Conservation (phyloP, 2,329 filamentous ascomycete species). For the Botryosphaeria dothidea region DNA sequence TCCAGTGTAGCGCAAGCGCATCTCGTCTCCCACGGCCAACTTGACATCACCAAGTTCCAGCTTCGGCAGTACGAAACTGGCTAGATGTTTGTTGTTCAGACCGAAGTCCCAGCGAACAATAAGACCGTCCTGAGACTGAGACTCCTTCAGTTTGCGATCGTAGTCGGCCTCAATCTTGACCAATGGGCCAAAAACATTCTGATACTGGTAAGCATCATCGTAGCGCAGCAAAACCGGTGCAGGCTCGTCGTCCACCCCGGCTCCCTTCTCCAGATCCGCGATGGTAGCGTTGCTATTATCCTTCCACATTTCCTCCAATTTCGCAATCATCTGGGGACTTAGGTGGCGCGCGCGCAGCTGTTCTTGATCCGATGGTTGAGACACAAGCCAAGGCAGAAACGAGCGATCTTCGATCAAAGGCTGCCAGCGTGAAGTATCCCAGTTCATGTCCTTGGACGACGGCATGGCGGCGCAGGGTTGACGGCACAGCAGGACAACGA, state of each 20-base stretch:
- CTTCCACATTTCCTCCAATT: constrained; percentile 98
- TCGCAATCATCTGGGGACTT: constrained; percentile 91
- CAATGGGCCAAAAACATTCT: constrained; percentile 95
- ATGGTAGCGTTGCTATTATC: constrained; percentile 87
- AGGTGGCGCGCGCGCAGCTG: constrained; percentile 93
- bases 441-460: constrained; percentile 99
- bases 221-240: constrained; percentile 90
- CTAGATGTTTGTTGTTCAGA: constrained; percentile 95
- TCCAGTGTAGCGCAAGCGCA: constrained; percentile 95
- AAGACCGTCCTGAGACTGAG: constrained; percentile 94
- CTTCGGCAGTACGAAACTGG: constrained; percentile 93
- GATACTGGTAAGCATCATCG: constrained; percentile 96
- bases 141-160: constrained; percentile 97
- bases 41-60: constrained; percentile 98
- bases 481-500: constrained; percentile 93
- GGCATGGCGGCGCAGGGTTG: constrained; percentile 94
- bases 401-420: constrained; percentile 95
- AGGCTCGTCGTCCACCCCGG: constrained; percentile 91
- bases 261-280: constrained; percentile 86
- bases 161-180: constrained; percentile 99
- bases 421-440: constrained; percentile 98
- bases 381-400: constrained; percentile 91
- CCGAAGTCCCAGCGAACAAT: constrained; percentile 93
- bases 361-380: constrained; percentile 86
- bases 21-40: constrained; percentile 95